Conservation (phyloP, 345 rosid genomes). For the Eucalyptus pumila region DNA sequence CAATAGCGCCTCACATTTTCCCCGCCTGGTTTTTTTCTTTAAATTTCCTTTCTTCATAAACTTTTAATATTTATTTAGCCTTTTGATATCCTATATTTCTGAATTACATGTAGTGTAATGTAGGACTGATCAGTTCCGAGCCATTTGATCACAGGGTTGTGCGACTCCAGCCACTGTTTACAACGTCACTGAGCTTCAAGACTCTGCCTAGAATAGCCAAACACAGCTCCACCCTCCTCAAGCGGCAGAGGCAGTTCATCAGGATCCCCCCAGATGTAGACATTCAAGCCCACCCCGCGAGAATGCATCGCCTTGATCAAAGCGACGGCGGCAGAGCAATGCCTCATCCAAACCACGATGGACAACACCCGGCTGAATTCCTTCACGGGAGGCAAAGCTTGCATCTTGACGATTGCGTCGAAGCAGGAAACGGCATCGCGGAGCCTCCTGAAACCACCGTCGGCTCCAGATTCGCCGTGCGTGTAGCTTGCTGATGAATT, state of each 20-base stretch:
- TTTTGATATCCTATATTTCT: neutral
- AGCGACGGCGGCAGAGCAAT: neutral
- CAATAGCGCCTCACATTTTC: rapidly evolving
- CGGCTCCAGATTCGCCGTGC: neutral
- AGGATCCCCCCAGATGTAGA: neutral
- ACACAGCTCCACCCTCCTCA: neutral
- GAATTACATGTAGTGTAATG: too few species aligned
- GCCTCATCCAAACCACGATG: neutral
- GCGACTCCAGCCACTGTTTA: too few species aligned
- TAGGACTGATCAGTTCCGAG: rapidly evolving
- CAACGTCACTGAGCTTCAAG: too few species aligned
- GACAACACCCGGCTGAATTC: neutral
- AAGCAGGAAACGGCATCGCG: neutral
- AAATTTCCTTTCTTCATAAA: neutral
- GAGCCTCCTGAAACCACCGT: neutral
- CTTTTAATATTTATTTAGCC: neutral
- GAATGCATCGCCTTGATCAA: neutral
- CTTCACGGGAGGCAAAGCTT: neutral
- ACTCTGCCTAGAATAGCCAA: neutral
- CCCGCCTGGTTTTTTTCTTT: neutral
- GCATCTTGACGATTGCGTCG: neutral
- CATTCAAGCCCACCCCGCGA: neutral
- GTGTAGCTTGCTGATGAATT: neutral
- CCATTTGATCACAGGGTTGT: too few species aligned
- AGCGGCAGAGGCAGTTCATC: neutral